phyloP scores from a whole-genome alignment of 2,329 filamentous ascomycete species.

The Fusarium sarcochroum region DNA sequence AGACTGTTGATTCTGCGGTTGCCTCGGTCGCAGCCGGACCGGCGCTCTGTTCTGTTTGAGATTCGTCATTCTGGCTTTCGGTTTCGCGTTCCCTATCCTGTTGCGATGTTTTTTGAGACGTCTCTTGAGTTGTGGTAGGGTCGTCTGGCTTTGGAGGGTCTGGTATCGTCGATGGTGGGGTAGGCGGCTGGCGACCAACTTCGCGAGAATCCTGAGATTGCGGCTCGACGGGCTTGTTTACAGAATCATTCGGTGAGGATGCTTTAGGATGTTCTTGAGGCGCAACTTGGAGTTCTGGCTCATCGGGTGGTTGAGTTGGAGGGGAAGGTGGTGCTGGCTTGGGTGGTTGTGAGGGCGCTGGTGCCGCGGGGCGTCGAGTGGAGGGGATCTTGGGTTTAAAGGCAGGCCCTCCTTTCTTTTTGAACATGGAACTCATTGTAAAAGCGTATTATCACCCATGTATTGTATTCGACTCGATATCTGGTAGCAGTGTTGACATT shows the following conservation, averaged over 20 bases:
- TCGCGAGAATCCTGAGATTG: slow-evolving; percentile 25
- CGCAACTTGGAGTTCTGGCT: slow-evolving; percentile 23
- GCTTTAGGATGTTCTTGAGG: slow-evolving; percentile 14
- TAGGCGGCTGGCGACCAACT: slow-evolving; percentile 37
- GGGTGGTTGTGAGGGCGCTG: slow-evolving; percentile 47
- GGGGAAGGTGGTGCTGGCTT: slow-evolving; percentile 36
- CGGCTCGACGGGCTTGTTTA: slow-evolving; percentile 11
- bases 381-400: slow-evolving; percentile 79
- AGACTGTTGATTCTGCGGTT: slow-evolving; percentile 2
- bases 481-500: slow-evolving; percentile 38
- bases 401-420: slow-evolving; percentile 72
- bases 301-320: slow-evolving; percentile 29
- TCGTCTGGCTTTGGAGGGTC: slow-evolving; percentile 33
- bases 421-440: slow-evolving; percentile 77
- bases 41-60: background rate
- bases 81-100: background rate
- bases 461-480: slow-evolving; percentile 21
- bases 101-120: slow-evolving; percentile 1
- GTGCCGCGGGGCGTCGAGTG: slow-evolving; percentile 64
- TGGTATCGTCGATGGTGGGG: slow-evolving; percentile 43
- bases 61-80: slow-evolving; percentile 1
- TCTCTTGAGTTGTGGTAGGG: slow-evolving; percentile 5
- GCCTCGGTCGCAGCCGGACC: background rate
- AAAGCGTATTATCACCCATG: slow-evolving; percentile 25
- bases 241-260: slow-evolving; percentile 1